Evolutionary conservation across 805 yeast genomes (phyloP), one percentile per base, ranked within the genome.

Genomic region (Candida ipomoeae): DNA sequence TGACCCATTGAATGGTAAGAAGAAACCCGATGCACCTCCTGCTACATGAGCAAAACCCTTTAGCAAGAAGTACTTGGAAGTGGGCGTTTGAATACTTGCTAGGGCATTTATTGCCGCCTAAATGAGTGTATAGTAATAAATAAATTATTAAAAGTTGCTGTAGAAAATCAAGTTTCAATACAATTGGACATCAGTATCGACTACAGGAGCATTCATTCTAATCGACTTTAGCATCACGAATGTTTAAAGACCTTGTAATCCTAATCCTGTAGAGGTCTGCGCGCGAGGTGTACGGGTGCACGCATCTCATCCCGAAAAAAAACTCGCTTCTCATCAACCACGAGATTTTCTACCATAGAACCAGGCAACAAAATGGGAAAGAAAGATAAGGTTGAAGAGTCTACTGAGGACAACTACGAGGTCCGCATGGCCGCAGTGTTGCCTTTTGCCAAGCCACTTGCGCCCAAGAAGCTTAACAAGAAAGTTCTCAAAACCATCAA

Each of bases 401-500:
- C 56, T 40, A 68, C 66, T 53, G 84, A 79, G 59, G 96, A 89
- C 69, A 90, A 92, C 81, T 94, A 94, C 74, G 99, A 94, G 55
- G 79, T 80, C 64, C 84, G 97, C 73, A 73, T 94, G 71, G 85
- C 96, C 46, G 97, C 97, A 18, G 83, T 87, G 51, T 78, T 94
- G 59, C 86, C 96, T 49, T 92, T 94, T 70, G 97, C 99, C 48
- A 77, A 83, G 64, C 99, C 99, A 53, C 79, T 94, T 61, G 99
- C 99, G 14, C 82, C 96, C 40, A 94, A 94, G 76, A 94, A 94
- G 71, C 76, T 92, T 67, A 94, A 94, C 78, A 94, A 94, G 74
- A 94, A 92, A 73, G 85, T 92, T 15, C 80, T 95, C 65, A 94
- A 94, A 75, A 89, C 96, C 41, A 95, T 94, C 56, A 94, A 94